Percentiles rank a stretch among this genome's conserved stretches.
phyloP scores from a whole-genome alignment of 345 rosid species.

The Populus pruinosa region DNA sequence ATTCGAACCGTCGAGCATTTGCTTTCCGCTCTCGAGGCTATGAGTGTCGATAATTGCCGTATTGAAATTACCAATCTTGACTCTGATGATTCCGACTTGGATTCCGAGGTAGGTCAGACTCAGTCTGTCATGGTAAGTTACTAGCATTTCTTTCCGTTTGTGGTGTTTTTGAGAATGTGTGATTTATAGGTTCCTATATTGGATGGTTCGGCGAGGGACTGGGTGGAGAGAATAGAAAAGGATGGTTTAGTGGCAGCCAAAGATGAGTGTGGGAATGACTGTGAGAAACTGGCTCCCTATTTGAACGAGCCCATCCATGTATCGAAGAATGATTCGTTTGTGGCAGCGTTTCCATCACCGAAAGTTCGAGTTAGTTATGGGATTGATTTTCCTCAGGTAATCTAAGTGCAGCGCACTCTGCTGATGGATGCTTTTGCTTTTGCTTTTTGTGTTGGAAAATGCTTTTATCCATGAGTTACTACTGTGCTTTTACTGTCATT shows the following conservation, averaged over 20 bases:
- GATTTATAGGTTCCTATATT: constrained; percentile 62
- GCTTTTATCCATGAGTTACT: no score
- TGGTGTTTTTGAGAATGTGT: constrained; percentile 1
- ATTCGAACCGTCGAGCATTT: constrained; percentile 81
- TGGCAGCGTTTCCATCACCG: constrained; percentile 63
- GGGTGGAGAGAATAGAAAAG: constrained; percentile 62
- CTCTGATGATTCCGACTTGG: constrained; percentile 29
- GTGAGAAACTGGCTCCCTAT: constrained; percentile 55
- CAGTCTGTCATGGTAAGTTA: no score
- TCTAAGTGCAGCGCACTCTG: neutral
- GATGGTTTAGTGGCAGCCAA: constrained; percentile 56
- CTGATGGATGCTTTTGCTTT: neutral
- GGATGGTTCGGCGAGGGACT: constrained; percentile 81
- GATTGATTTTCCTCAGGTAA: constrained; percentile 77
- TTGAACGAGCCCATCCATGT: constrained; percentile 57
- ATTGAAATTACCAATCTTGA: constrained; percentile 45
- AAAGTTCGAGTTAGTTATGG: constrained; percentile 64
- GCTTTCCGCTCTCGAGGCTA: constrained; percentile 82
- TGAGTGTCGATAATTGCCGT: constrained; percentile 71
- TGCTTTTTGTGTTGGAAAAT: neutral
- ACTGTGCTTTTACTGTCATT: no score
- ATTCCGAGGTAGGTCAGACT: neutral
- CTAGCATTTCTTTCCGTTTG: no score
- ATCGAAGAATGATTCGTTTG: constrained; percentile 56
- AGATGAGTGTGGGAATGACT: constrained; percentile 43